These are phyloP conservation scores for Cercophora scortea DNA, from an alignment of 495 filamentous ascomycete genomes.

Conservation along the genomic window DNA sequence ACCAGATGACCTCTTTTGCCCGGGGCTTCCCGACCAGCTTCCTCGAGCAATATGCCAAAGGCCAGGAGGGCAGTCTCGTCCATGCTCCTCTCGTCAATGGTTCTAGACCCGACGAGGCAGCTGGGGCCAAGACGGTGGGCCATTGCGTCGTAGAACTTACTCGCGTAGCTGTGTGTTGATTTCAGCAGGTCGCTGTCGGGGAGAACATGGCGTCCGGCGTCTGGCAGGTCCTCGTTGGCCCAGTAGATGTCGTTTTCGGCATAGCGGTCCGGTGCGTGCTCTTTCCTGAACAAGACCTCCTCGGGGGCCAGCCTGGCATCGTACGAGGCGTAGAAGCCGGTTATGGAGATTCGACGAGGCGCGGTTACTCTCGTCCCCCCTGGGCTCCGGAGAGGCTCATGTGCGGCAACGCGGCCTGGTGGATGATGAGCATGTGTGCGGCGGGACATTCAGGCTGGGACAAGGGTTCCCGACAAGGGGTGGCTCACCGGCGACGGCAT, in stretches of 20 bases:
- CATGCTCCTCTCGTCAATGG: slow-evolving; percentile 55
- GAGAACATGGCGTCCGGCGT: slow-evolving; percentile 34
- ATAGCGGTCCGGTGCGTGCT: slow-evolving; percentile 53
- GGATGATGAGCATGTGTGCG: background rate
- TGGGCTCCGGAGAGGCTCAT: slow-evolving; percentile 8
- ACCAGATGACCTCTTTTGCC: slow-evolving; percentile 68
- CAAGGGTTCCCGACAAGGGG: background rate
- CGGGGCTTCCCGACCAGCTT: slow-evolving; percentile 54
- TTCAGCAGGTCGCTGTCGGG: slow-evolving; percentile 71
- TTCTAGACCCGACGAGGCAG: slow-evolving; percentile 2
- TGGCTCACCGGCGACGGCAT: slow-evolving; percentile 65
- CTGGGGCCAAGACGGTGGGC: slow-evolving; percentile 19
- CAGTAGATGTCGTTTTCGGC: slow-evolving; percentile 66
- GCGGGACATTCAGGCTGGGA: background rate
- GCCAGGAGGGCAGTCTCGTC: slow-evolving; percentile 81
- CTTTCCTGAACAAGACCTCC: slow-evolving; percentile 62
- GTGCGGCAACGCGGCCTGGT: slow-evolving; percentile 40
- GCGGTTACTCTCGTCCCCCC: slow-evolving; percentile 36
- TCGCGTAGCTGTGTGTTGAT: slow-evolving; percentile 63
- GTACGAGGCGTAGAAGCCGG: slow-evolving; percentile 30
- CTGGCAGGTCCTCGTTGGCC: slow-evolving; percentile 40
- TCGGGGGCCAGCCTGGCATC: slow-evolving; percentile 54
- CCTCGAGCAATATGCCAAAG: slow-evolving; percentile 75
- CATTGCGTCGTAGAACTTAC: slow-evolving; percentile 58
- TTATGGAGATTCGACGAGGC: slow-evolving; percentile 39